Conservation (phyloP, 192 early-diverging fungal species). For the Coemansia sp. region DNA sequence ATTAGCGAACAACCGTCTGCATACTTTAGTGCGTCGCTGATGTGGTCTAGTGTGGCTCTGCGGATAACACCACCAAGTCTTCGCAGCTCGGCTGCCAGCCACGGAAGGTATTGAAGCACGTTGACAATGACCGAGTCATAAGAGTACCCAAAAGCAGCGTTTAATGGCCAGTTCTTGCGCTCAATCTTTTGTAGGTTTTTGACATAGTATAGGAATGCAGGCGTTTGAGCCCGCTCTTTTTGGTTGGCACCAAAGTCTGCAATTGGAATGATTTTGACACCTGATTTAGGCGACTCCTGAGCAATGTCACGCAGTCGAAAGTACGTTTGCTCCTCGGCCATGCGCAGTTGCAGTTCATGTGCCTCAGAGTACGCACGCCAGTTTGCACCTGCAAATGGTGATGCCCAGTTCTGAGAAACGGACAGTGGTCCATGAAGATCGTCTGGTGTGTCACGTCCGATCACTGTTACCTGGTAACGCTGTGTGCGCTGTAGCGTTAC, state of each 20-base stretch:
- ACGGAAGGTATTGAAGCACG: conserved; percentile 62
- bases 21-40: conserved; percentile 24
- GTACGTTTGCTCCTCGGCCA: conserved; percentile 14
- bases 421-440: neutral
- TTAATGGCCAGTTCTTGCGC: neutral
- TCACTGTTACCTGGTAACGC: conserved; percentile 60
- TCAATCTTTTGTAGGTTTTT: neutral
- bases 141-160: conserved; percentile 6
- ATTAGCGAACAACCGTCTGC: conserved; percentile 31
- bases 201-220: conserved; percentile 4
- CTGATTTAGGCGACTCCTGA: neutral
- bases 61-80: conserved; percentile 55
- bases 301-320: conserved; percentile 12
- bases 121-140: conserved; percentile 58
- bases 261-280: conserved; percentile 8
- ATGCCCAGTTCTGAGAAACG: conserved; percentile 39
- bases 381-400: conserved; percentile 53
- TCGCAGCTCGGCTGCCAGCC: conserved; percentile 58
- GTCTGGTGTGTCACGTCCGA: conserved; percentile 28
- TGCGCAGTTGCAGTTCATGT: neutral
- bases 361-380: conserved; percentile 11
- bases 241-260: conserved; percentile 4
- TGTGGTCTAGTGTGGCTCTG: conserved; percentile 30
- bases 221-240: neutral
- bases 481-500: conserved; percentile 57